Percentiles rank a stretch among this genome's conserved stretches.
phyloP scores from a whole-genome alignment of 73 alveolate genomes.

The Paramecium bursaria region DNA sequence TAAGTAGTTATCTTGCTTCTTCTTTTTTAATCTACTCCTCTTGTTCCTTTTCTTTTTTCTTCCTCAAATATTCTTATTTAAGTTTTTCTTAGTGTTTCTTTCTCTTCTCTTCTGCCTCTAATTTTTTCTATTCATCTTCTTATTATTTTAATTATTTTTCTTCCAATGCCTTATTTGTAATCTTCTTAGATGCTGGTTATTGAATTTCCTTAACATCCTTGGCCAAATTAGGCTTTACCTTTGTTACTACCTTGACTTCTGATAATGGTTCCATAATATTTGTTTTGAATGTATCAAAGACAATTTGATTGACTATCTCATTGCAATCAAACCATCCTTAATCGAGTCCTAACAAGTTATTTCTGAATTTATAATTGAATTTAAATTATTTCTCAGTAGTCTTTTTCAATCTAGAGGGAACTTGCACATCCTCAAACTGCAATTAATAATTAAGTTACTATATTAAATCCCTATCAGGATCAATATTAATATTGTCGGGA shows the following conservation, averaged over 20 bases:
- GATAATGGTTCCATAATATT: slow-evolving; percentile 34
- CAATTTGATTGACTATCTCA: slow-evolving; percentile 33
- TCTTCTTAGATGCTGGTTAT: slow-evolving; percentile 23
- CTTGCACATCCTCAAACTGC: slow-evolving; percentile 4
- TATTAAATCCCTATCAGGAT: slow-evolving; percentile 52
- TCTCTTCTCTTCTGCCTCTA: slow-evolving; percentile 46
- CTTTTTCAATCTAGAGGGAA: slow-evolving; percentile 42
- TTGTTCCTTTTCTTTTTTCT: slow-evolving; percentile 53
- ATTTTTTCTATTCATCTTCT: slow-evolving; percentile 35
- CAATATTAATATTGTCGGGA: slow-evolving; percentile 48
- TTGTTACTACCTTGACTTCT: slow-evolving; percentile 9
- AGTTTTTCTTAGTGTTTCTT: slow-evolving; percentile 47
- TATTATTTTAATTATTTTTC: slow-evolving; percentile 33
- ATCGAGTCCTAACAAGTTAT: slow-evolving; percentile 4
- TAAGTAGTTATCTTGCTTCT: slow-evolving; percentile 32
- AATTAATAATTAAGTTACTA: slow-evolving; percentile 1
- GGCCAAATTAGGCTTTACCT: slow-evolving; percentile 34
- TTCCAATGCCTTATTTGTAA: slow-evolving; percentile 26
- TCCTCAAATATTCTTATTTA: slow-evolving; percentile 55
- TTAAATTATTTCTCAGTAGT: slow-evolving; percentile 47
- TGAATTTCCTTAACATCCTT: background rate
- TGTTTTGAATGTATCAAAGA: slow-evolving; percentile 18
- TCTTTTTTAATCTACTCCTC: slow-evolving; percentile 30
- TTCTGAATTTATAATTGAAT: background rate
- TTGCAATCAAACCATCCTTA: slow-evolving; percentile 49